A percentile compares a stretch with the other conserved stretches of the same genome.
Conservation (phyloP, 208 protist species). For the Crithidia brevicula region DNA sequence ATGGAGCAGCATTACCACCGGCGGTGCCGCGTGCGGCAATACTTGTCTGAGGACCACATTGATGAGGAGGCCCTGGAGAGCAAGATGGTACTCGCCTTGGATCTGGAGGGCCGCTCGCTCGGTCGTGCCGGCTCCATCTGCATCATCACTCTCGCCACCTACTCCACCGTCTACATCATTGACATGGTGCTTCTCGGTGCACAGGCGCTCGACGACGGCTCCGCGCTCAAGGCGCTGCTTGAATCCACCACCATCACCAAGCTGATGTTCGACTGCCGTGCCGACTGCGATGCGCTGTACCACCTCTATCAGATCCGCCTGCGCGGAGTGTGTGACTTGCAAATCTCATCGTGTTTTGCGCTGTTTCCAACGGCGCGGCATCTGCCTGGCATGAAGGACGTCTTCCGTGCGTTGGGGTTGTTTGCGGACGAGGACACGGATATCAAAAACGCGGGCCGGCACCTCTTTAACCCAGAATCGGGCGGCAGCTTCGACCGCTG, state of each 20-base stretch:
- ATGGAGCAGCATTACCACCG: conserved; percentile 6
- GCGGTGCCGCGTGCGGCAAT: conserved; percentile 5
- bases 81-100: conserved; percentile 43
- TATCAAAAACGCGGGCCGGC: conserved; percentile 49
- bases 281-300: conserved; percentile 62
- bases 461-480: conserved; percentile 47
- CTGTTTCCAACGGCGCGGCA: conserved; percentile 31
- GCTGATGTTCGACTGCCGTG: conserved; percentile 76
- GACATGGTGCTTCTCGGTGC: conserved; percentile 54
- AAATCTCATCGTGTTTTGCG: conserved; percentile 44
- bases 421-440: conserved; percentile 37
- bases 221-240: conserved; percentile 36
- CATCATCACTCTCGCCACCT: conserved; percentile 70
- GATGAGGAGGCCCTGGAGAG: conserved; percentile 17
- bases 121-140: conserved; percentile 50
- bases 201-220: conserved; percentile 23
- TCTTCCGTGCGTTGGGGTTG: conserved; percentile 40
- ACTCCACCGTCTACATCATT: conserved; percentile 54
- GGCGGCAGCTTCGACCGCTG: conserved; percentile 60
- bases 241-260: conserved; percentile 47
- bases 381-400: conserved; percentile 59
- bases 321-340: conserved; percentile 56
- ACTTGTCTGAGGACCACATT: not conserved
- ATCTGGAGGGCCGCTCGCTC: conserved; percentile 57
- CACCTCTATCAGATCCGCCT: conserved; percentile 58